Base-by-base conservation (phyloP, 1,284 basidiomycete genomes). In the Trichosporon asahii region DNA sequence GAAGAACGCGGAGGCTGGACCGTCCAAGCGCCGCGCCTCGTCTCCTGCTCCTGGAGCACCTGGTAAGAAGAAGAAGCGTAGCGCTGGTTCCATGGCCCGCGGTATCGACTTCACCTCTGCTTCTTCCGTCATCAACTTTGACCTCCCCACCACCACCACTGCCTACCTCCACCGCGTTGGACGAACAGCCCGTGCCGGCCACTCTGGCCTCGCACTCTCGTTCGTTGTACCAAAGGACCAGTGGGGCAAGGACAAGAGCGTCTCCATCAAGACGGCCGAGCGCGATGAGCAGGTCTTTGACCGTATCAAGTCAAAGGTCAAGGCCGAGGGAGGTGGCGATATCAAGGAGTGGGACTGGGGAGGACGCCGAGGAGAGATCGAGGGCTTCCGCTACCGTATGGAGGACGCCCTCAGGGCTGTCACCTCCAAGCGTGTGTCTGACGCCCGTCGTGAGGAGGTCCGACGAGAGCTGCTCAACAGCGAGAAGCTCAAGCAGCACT, bases 371-470 rank as follows among this genome's bases (percentile, higher is more conserved):
- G 75, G 77, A 37, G 84, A 97, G 85, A 93, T 98, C 53, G 95
- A 98, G 77, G 95, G 94, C n/a, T 99, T 99, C 85, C 86, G 95
- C 75, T 99, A 99, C 84, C 88, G 97, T 66, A 98, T 98, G 94
- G 93, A 95, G 79, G 97, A 99, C 81, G 97, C 94, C 1, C 82
- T 99, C 75, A 87, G 94, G 74, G 88, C 90, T 66, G 95, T 98
- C 27, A 99, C 96, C 66, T 87, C 90, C 73, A 90, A 89, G 70
- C 89, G 91, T 5, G 90, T 99, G 72, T 88, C 90, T 75, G 97
- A 99, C 82, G 97, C 97, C 1, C 85, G 95, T 73, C 87, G 98
- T 66, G 96, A 96, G 83, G 97, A 99, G 84, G 85, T 99, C 76
- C 96, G 97, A 83, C 85, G 89, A 64, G 97, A 99, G 84, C 91